A percentile compares a stretch with the other conserved stretches of the same genome.
These are phyloP conservation scores for carrot (Daucus carota) DNA, from an alignment of 129 eudicot species.

Conservation along the genomic window DH1_v3.0 NC_030386.2:23492001-23492500, in stretches of 20 bases:
- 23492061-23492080: slow-evolving; percentile 20
- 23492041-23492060: neutral
- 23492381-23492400: neutral
- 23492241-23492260: slow-evolving; percentile 43
- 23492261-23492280: slow-evolving; percentile 70
- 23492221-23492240: slow-evolving; percentile 61
- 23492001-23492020: slow-evolving; percentile 14
- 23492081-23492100: slow-evolving; percentile 56
- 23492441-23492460: slow-evolving; percentile 48
- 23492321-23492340: slow-evolving; percentile 47
- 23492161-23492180: slow-evolving; percentile 36
- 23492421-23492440: slow-evolving; percentile 69
- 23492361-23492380: neutral
- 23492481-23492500: slow-evolving; percentile 66
- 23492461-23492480: slow-evolving; percentile 61
- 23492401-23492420: neutral
- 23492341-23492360: slow-evolving; percentile 32
- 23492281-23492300: slow-evolving; percentile 65
- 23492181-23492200: slow-evolving; percentile 51
- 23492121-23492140: slow-evolving; percentile 56
- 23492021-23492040: neutral
- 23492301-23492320: slow-evolving; percentile 63
- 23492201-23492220: slow-evolving; percentile 37
- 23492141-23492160: slow-evolving; percentile 29
- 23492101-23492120: slow-evolving; percentile 32